Evolutionary conservation across 1,284 basidiomycete genomes (phyloP), one percentile per base, ranked within the genome.

Genomic region (Earliella scabrosa): DNA sequence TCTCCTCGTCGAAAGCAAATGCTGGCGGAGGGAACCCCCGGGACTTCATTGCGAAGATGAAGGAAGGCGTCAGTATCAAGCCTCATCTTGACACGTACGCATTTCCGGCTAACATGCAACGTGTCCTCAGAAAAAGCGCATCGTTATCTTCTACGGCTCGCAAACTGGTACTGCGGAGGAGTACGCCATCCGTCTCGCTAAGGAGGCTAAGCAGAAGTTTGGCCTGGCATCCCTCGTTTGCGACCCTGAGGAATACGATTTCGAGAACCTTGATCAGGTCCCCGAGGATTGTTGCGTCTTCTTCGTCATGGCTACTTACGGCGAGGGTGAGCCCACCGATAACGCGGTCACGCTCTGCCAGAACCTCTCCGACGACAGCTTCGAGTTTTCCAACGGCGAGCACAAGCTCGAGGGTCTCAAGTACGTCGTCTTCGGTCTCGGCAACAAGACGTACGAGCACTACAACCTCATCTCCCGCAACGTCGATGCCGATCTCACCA

Each of bases 261-360:
- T 98, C 70, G 92, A 95, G 69, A 96, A 93, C 73, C 87, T 99
- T 62, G 96, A 98, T 74, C 82, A 90, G 71, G 71, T 98, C 32
- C 93, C 97, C 3, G 87, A 91, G 58, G 89, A 96, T 72, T 89
- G 83, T 64, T 90, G 88, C 38, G 93, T 88, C 56, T 85, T 97
- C 73, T 98, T 99, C 71, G 94, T 97, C 67, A 86, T 99, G 85
- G 97, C 97, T 23, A 98, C 97, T 13, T 99, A 99, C 69, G 97
- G 97, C 60, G 97, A 99, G 78, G 97, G 96, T 56, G 97, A 99
- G 73, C 97, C 97, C 21, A 99, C 97, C 18, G 97, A 99, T 75
- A 99, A 99, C 71, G 94, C 96, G n/a, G 93, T 97, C 32, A 86
- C 88, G 60, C 85, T 99, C 65, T 90, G 95, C 86, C 93, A 97